Evolutionary conservation across 75 land plant species (phyloP).

Genomic region (Pinus albicaulis): DNA sequence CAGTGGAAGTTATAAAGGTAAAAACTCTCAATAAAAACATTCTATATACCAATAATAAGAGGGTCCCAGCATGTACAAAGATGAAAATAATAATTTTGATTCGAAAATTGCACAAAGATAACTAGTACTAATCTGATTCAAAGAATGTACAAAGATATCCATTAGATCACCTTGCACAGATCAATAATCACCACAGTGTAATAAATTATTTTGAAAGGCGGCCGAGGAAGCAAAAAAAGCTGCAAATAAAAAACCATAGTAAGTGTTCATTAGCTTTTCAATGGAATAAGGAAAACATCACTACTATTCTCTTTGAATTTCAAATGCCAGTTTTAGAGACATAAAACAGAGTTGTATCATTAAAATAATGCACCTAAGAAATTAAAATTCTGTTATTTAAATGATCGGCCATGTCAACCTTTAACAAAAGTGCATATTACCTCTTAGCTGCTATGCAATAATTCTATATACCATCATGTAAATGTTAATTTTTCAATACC

Average conservation of each 20-base stretch:
- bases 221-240: slow-evolving; percentile 86
- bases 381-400: too few relatives aligned
- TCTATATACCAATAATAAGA: background rate
- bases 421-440: too few relatives aligned
- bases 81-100: too few relatives aligned
- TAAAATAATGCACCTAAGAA: too few relatives aligned
- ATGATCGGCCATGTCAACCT: too few relatives aligned
- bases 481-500: too few relatives aligned
- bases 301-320: too few relatives aligned
- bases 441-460: too few relatives aligned
- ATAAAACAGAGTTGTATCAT: too few relatives aligned
- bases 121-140: background rate
- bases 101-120: background rate
- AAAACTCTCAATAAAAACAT: background rate
- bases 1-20: background rate
- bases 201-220: slow-evolving; percentile 89
- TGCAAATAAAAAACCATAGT: slow-evolving; percentile 28
- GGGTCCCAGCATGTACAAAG: background rate
- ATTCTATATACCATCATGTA: too few relatives aligned
- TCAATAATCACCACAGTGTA: slow-evolving; percentile 97
- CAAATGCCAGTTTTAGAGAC: too few relatives aligned
- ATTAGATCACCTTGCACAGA: slow-evolving; percentile 83
- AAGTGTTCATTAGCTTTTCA: background rate
- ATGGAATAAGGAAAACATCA: background rate
- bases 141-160: background rate